Base-by-base conservation (phyloP, 2,329 filamentous ascomycete genomes). In the Penicillium sp. region DNA sequence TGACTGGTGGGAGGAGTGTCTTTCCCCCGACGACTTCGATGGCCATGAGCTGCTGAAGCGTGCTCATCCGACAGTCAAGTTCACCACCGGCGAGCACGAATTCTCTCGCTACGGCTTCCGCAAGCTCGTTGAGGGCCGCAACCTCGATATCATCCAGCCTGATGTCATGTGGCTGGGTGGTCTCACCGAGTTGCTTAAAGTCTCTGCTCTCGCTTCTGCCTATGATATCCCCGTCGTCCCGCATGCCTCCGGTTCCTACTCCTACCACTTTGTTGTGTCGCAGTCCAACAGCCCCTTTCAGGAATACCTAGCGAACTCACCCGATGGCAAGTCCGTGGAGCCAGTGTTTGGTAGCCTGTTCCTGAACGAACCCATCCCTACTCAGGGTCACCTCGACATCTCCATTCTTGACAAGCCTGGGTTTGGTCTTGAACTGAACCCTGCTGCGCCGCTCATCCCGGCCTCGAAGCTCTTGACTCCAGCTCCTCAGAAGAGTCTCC, bases 141-240 rank as follows among this genome's bases (percentile, higher is more conserved):
- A 94, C 68, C 74, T 96, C 45, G 90, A 96, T 64, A 94, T 96
- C 55, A 81, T 96, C 58, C 90, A 95, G 70, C 90, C 90, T 10
- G 90, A 96, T 60, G 89, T 96, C 50, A 96, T 96, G 90, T 96
- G 90, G 90, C 81, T 95, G 10, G 90, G 90, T 48, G 90, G 90
- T 47, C 67, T 96, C 75, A 96, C 90, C 1, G 90, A 96, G 69
- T 77, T 96, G 42, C 81, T 96, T 51, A 93, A 88, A 69, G 84
- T 96, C 36, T 79, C 88, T 11, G 85, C 89, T 38, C 84, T 94
- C 80, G 90, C 90, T 3, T 81, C 89, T 4, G 90, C 90, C 15
- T 96, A 96, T 67, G 90, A 96, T 60, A 86, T 96, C 45, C 90
- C 90, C 9, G 89, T 96, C 11, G 87, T 96, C 10, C 90, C 90